phyloP scores from a whole-genome alignment of 352 stramenopile species.

The Phytophthora pinifolia region DNA sequence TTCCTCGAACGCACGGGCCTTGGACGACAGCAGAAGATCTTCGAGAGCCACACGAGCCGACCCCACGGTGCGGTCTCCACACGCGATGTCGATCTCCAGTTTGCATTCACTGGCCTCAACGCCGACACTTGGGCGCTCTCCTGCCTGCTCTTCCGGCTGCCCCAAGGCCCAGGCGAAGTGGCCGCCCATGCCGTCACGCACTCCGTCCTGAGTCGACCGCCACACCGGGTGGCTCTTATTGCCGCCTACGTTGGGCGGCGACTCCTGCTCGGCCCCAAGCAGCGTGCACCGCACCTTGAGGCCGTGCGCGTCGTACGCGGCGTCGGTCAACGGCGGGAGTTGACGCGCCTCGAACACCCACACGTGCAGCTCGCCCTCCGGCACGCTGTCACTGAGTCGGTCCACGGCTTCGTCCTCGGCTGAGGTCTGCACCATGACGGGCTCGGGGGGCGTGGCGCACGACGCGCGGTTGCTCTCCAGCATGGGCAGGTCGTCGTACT shows the following conservation, averaged over 20 bases:
- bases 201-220: slow-evolving; percentile 18
- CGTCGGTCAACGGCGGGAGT: slow-evolving; percentile 39
- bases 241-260: slow-evolving; percentile 39
- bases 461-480: slow-evolving; percentile 33
- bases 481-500: slow-evolving; percentile 34
- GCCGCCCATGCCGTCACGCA: slow-evolving; percentile 35
- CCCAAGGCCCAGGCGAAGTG: slow-evolving; percentile 43
- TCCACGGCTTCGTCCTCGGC: slow-evolving; percentile 15
- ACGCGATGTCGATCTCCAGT: slow-evolving; percentile 58
- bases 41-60: slow-evolving; percentile 37
- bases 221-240: slow-evolving; percentile 48
- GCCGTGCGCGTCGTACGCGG: slow-evolving; percentile 49
- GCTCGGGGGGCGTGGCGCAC: slow-evolving; percentile 9
- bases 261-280: slow-evolving; percentile 46
- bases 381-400: slow-evolving; percentile 28
- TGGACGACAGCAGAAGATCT: slow-evolving; percentile 33
- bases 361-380: slow-evolving; percentile 42
- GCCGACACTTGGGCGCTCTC: not conserved
- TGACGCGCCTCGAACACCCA: slow-evolving; percentile 55
- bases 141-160: slow-evolving; percentile 24
- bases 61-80: slow-evolving; percentile 47
- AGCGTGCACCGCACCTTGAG: slow-evolving; percentile 45
- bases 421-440: slow-evolving; percentile 15
- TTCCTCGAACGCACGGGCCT: slow-evolving; percentile 18
- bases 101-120: slow-evolving; percentile 36